phyloP scores from a whole-genome alignment of 225 moss, liverwort and hornwort species.

The Thuidium tamariscinum region DNA sequence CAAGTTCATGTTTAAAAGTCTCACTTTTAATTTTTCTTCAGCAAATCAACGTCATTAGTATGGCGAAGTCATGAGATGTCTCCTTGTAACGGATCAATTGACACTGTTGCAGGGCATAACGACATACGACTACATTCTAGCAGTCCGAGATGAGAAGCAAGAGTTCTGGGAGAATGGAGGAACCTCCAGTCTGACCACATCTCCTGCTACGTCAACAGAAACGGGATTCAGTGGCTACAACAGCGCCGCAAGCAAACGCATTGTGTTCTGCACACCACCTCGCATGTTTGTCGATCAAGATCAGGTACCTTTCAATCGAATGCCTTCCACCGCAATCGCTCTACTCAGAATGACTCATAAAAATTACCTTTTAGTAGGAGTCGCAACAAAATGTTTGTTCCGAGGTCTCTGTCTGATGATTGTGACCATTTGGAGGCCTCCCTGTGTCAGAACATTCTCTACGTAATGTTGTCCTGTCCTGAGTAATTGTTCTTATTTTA shows the following conservation, averaged over 20 bases:
- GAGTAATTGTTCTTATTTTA: not conserved
- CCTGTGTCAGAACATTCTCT: not conserved
- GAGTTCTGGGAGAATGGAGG: slow-evolving; percentile 31
- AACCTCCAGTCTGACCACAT: slow-evolving; percentile 47
- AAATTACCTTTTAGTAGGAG: not conserved
- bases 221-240: slow-evolving; percentile 64
- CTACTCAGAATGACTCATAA: not conserved
- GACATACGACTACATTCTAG: slow-evolving; percentile 87
- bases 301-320: slow-evolving; percentile 25
- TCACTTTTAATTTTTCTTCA: not conserved
- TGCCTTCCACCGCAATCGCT: not conserved
- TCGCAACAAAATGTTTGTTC: not conserved
- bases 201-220: slow-evolving; percentile 60
- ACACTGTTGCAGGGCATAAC: slow-evolving; percentile 60
- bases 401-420: not conserved
- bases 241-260: slow-evolving; percentile 58
- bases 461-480: not conserved
- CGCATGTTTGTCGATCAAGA: slow-evolving; percentile 76
- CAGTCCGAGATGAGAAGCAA: slow-evolving; percentile 71
- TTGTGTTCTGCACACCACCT: slow-evolving; percentile 82
- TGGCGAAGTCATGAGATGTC: not conserved
- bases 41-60: not conserved
- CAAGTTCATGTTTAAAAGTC: not conserved
- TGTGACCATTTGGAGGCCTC: not conserved
- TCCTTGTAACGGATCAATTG: not conserved